These are phyloP conservation scores for Nigrospora sphaerica DNA, from an alignment of 2,329 filamentous ascomycete species.

Conservation along the genomic window DNA sequence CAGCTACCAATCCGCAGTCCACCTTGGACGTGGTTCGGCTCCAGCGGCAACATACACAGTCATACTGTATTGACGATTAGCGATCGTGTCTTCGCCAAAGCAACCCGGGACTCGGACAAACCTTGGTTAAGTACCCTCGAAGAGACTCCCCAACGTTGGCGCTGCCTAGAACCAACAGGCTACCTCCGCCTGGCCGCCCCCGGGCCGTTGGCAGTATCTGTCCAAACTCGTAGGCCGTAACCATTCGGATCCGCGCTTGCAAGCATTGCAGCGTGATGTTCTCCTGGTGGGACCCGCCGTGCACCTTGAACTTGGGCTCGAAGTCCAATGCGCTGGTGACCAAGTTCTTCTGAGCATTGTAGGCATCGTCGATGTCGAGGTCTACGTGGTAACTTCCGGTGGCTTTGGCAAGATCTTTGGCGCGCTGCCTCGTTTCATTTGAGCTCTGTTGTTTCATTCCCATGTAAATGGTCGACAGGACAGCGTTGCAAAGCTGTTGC, in stretches of 20 bases:
- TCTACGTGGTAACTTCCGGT: conserved; percentile 70
- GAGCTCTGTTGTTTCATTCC: conserved; percentile 59
- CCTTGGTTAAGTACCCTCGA: conserved; percentile 29
- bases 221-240: conserved; percentile 56
- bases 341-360: conserved; percentile 52
- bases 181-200: conserved; percentile 45
- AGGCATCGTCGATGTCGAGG: conserved; percentile 65
- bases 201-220: conserved; percentile 56
- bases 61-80: background rate
- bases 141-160: conserved; percentile 56
- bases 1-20: background rate
- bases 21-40: background rate
- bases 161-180: conserved; percentile 59
- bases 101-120: no score
- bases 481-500: conserved; percentile 48
- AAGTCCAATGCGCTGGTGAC: conserved; percentile 53
- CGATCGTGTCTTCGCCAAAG: no score
- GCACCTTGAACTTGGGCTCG: conserved; percentile 46
- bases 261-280: conserved; percentile 63
- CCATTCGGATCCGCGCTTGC: conserved; percentile 57
- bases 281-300: conserved; percentile 54
- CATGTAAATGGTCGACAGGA: conserved; percentile 56
- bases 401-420: conserved; percentile 48
- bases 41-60: background rate
- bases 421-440: conserved; percentile 58